Evolutionary conservation across 1,284 basidiomycete species (phyloP).

Genomic region (Naganishia sp.): DNA sequence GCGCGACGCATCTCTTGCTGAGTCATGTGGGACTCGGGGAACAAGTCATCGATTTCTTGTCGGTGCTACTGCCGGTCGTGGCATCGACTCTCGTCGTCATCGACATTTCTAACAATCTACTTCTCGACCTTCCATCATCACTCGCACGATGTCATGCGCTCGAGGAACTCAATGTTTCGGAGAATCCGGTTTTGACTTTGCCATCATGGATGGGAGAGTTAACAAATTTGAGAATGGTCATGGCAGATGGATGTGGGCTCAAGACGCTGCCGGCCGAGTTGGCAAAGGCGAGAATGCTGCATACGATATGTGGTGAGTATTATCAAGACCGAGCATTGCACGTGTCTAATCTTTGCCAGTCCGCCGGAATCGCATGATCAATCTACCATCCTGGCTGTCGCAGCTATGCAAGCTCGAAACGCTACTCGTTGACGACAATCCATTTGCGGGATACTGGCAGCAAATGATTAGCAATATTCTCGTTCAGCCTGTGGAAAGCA

Average conservation of each 20-base stretch:
- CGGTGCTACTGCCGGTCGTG: conserved; percentile 71
- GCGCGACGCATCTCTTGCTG: conserved; percentile 84
- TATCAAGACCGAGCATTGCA: too few relatives aligned
- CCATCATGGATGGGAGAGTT: conserved; percentile 80
- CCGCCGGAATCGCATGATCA: conserved; percentile 80
- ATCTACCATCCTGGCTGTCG: conserved; percentile 92
- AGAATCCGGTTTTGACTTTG: conserved; percentile 80
- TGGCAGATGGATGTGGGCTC: conserved; percentile 84
- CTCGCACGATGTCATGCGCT: conserved; percentile 74
- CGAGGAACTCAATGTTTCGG: conserved; percentile 91
- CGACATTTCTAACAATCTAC: conserved; percentile 83
- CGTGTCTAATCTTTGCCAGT: conserved; percentile 37
- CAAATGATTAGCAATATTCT: conserved; percentile 73
- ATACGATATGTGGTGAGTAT: conserved; percentile 72
- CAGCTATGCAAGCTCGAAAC: conserved; percentile 78
- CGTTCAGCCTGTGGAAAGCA: conserved; percentile 25
- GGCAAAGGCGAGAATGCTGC: conserved; percentile 68
- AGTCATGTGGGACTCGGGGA: conserved; percentile 71
- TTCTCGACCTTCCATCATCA: conserved; percentile 75
- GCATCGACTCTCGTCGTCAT: conserved; percentile 76
- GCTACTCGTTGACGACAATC: conserved; percentile 87
- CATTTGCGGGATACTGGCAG: conserved; percentile 88
- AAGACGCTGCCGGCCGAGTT: conserved; percentile 70
- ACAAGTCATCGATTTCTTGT: conserved; percentile 59
- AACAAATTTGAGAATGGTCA: conserved; percentile 75